These are phyloP conservation scores for Ceratocystis cacaofunesta DNA, from an alignment of 2,329 filamentous ascomycete genomes.

Conservation along the genomic window DNA sequence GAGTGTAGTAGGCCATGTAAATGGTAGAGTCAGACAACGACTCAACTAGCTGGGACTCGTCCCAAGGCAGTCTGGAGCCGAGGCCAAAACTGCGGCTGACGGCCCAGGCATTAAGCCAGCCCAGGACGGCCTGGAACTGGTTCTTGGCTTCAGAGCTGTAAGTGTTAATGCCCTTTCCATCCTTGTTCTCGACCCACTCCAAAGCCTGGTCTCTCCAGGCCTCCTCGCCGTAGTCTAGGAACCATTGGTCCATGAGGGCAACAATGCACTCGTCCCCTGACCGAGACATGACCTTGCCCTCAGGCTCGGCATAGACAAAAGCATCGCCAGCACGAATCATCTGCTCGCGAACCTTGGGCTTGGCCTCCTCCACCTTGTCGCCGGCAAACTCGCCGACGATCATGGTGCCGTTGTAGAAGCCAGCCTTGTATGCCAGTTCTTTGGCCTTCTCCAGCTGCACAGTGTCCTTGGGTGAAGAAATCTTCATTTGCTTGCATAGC, in stretches of 20 bases:
- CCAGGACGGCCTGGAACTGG: constrained; percentile 68
- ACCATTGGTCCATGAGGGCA: constrained; percentile 92
- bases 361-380: constrained; percentile 70
- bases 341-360: constrained; percentile 66
- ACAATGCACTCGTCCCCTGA: constrained; percentile 89
- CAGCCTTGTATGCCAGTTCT: constrained; percentile 91
- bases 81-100: constrained; percentile 84
- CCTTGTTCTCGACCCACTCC: constrained; percentile 53
- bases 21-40: constrained; percentile 82
- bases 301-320: constrained; percentile 87
- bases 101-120: constrained; percentile 93
- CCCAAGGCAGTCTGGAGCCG: constrained; percentile 90
- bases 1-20: constrained; percentile 72
- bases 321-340: constrained; percentile 64
- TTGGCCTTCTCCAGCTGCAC: constrained; percentile 85
- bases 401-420: constrained; percentile 91
- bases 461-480: constrained; percentile 86
- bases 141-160: constrained; percentile 66
- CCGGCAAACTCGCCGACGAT: constrained; percentile 77
- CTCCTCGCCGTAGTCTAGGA: constrained; percentile 87
- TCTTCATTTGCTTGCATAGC: constrained; percentile 86
- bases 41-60: constrained; percentile 79
- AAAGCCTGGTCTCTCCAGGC: constrained; percentile 68
- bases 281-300: constrained; percentile 74
- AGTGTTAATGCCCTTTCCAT: constrained; percentile 57